Base-by-base conservation (phyloP, 2,329 filamentous ascomycete species). In the Chaetomiaceae sp. region DNA sequence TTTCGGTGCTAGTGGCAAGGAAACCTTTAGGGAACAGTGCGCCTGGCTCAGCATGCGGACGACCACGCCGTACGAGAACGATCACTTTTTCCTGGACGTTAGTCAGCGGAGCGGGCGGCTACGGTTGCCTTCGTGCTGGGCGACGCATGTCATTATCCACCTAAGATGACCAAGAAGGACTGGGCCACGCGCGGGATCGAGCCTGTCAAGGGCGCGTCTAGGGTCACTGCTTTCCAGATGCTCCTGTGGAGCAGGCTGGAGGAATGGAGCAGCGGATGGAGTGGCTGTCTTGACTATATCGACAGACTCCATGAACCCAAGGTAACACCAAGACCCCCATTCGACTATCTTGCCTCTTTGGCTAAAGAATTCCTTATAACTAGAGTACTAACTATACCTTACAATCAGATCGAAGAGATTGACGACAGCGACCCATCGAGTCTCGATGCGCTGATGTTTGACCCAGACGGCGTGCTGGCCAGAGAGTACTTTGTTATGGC, bases 201-300 rank as follows among this genome's bases (percentile, higher is more conserved):
- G 32, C 32, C 40, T 42, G 32, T 10, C 15, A 18, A n/a, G 18
- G 22, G 40, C 6, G 5, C 6, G 15, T 20, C 9, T 5, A 32
- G 40, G 8, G 9, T 42, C 8, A 42, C 32, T 22, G 40, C 32
- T 20, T 42, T 42, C 30, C 40, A 42, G 20, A 42, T 42, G 40
- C 32, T 42, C 15, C 40, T 42, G 29, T 42, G 40, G 32, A 15
- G 20, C 7, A 32, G 32, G 8, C n/a, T 42, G 11, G 22, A 42
- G 4, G 22, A 36, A 6, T 42, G 40, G 40, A 36, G 39, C 12
- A 19, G 20, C 6, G 19, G 20, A 9, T 36, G 40, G 40, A 29
- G 29, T 32, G 22, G 11, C 5, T 36, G 32, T 20, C 40, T 42
- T 12, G 40, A 42, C n/a, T 42, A 42, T 15, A 6, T 42, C 11